Percentiles rank a stretch among this genome's conserved stretches.
Evolutionary conservation across 2,329 filamentous ascomycete genomes (phyloP).

Genomic region (Dactylellina parvicollis): DNA sequence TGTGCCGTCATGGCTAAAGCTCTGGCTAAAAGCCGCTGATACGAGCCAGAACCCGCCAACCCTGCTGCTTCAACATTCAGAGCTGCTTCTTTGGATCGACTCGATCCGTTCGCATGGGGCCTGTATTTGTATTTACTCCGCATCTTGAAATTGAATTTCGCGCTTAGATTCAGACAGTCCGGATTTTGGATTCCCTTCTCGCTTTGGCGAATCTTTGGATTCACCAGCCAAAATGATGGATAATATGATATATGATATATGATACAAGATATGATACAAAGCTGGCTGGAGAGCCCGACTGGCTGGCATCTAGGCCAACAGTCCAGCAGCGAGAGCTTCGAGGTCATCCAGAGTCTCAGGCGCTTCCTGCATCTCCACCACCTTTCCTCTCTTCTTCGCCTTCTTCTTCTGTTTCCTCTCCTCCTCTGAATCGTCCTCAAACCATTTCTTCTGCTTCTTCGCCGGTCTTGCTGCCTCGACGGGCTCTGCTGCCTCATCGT

Average conservation of each 20-base stretch:
- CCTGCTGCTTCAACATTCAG: too few species aligned
- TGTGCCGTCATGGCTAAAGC: constrained; percentile 28
- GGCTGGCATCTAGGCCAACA: constrained; percentile 66
- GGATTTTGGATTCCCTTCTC: too few species aligned
- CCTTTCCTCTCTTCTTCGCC: constrained; percentile 62
- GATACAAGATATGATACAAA: constrained; percentile 18
- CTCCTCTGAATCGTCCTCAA: constrained; percentile 76
- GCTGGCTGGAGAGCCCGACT: not conserved
- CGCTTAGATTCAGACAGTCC: too few species aligned
- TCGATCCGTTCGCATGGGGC: too few species aligned
- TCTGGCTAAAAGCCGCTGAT: constrained; percentile 11
- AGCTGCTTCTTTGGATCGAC: too few species aligned
- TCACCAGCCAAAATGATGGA: not conserved
- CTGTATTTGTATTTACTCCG: too few species aligned
- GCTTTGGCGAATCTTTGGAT: not conserved
- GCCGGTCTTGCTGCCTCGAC: constrained; percentile 64
- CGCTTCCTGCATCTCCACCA: constrained; percentile 67
- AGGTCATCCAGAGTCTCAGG: constrained; percentile 74
- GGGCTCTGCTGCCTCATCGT: constrained; percentile 58
- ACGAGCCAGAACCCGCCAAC: constrained; percentile 11
- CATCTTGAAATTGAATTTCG: too few species aligned
- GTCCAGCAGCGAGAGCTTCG: constrained; percentile 77
- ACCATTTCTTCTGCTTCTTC: constrained; percentile 77
- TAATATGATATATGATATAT: not conserved
- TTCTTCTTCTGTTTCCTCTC: constrained; percentile 64